Conservation (phyloP, 495 filamentous ascomycete genomes). For the Corynascus novoguineensis region DNA sequence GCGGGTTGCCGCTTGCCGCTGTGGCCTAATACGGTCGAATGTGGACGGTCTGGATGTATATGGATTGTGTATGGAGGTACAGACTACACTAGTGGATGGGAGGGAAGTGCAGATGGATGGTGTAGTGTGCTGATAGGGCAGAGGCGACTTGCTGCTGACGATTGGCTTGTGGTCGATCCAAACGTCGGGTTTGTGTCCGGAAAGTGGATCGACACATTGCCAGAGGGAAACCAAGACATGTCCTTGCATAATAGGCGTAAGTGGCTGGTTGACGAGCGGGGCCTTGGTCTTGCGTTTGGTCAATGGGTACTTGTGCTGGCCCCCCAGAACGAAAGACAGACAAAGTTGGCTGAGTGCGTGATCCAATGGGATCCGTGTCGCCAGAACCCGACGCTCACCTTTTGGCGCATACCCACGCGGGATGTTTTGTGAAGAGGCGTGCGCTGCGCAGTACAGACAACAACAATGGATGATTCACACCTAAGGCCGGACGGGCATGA, state of each 20-base stretch:
- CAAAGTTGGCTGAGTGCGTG: background rate
- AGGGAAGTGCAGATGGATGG: too few relatives aligned
- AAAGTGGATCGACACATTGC: background rate
- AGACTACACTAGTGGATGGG: too few relatives aligned
- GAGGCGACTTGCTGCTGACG: background rate
- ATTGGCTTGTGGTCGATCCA: background rate
- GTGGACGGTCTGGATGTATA: background rate
- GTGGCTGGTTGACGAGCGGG: constrained; percentile 1
- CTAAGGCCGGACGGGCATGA: constrained; percentile 18
- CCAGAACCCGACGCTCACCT: background rate
- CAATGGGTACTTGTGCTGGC: background rate
- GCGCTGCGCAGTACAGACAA: too few relatives aligned
- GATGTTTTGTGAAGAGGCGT: background rate
- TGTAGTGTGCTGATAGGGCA: background rate
- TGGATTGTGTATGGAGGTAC: too few relatives aligned
- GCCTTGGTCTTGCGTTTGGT: background rate
- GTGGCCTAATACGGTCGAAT: background rate
- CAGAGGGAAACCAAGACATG: background rate
- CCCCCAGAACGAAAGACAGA: background rate
- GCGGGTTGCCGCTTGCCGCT: background rate
- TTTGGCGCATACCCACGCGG: background rate
- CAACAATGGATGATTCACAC: constrained; percentile 25
- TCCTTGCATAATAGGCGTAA: too few relatives aligned
- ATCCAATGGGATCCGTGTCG: background rate
- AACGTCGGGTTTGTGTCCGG: background rate